Base-by-base conservation (phyloP, 768 basidiomycete species). In the Russula foetens region DNA sequence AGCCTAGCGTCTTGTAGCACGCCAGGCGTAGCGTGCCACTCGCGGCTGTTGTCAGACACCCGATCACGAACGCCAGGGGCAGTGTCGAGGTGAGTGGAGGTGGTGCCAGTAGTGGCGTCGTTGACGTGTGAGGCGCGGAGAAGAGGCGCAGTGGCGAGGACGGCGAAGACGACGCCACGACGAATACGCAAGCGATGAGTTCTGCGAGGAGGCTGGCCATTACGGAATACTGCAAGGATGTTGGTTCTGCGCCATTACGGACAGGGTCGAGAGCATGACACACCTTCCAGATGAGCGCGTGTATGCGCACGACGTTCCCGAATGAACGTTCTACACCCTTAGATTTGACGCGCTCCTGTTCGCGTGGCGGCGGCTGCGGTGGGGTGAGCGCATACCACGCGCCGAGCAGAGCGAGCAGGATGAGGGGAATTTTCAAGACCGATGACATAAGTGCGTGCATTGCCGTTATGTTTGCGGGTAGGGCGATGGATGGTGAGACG, bases 281-380 rank as follows among this genome's bases (percentile, higher is more conserved):
- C 23, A 63, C 64, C 64, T 65, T 65, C 64, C 62, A 65, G n/a
- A 65, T 3, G 6, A 63, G 41, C 1, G 62, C 64, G 9, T 65
- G 62, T 39, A 63, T 21, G 4, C 52, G 56, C 9, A 65, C 64
- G 29, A 65, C 49, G n/a, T 29, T 29, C 11, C 64, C 64, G 44
- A 65, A 65, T 15, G 57, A 54, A 26, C 62, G 63, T 23, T 65
- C 64, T 35, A 51, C 49, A 31, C 64, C 64, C 9, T 24, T 51
- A 28, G 47, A 46, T 29, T 55, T 58, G 53, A 56, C 39, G 11
- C 62, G 56, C 26, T 65, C 64, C 3, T 45, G 35, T 15, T 21
- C 33, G 26, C 35, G 29, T 1, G 64, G 64, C 1, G 61, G 57
- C 8, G 64, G 64, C 15, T 65, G 63, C 1, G 64, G 64, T n/a